Evolutionary conservation across 1,139 yeast genomes (phyloP), one percentile per base, ranked within the genome.

Genomic region (Spathaspora sp.): DNA sequence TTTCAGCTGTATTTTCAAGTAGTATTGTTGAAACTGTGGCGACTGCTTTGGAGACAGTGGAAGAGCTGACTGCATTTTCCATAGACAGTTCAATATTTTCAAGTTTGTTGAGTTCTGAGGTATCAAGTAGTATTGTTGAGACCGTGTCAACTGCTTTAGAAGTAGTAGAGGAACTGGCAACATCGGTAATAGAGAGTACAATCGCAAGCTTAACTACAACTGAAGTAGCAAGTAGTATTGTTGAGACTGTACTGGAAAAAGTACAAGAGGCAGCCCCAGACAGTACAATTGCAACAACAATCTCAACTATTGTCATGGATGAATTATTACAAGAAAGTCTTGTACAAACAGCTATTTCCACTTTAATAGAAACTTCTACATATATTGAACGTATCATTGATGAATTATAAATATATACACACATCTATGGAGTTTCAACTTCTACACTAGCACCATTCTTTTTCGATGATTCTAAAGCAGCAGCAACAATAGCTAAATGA

Each of bases 401-500:
- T 39, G 52, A 49, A 41, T 41, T 49, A 44, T 49, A 47, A 44
- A 24, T 41, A 13, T 26, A 24, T 36, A 27, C 26, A 29, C 18
- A 41, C 24, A 20, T 23, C 42, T 51, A 55, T 26, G 62, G 60
- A 18, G 43, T 47, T 54, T 63, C 73, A 29, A 89, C 86, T 47
- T 64, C 64, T 27, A 84, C 84, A 38, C 78, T 67, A 46, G 70
- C 65, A 54, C 96, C 96, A 46, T 74, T 71, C 42, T 75, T 68
- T 39, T 74, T 63, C 37, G 90, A 80, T 49, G 95, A 84, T 52
- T 86, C 84, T 41, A 91, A 67, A 51, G 89, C 87, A 38, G 97
- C 97, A 46, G 81, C 95, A 49, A 91, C 81, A 56, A 89, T 80
- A 8, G 97, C 96, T 65, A 90, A 81, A 64, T 91, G 97, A 66